Base-by-base conservation (phyloP, 805 yeast species). In the Sungouiella blattae region DNA sequence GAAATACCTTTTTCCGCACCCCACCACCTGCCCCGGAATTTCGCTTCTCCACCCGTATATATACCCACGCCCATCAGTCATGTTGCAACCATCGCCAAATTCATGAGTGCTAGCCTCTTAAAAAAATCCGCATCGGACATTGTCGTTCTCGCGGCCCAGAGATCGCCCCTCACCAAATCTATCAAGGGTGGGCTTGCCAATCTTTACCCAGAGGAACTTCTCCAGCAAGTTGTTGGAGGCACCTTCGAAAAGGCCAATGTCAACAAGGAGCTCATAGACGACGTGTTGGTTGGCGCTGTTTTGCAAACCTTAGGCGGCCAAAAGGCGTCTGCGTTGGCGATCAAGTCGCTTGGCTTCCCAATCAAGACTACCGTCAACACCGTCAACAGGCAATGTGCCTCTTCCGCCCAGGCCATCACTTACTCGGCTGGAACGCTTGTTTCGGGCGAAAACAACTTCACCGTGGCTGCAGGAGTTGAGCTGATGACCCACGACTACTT, bases 381-480 rank as follows among this genome's bases (percentile, higher is more conserved):
- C 8, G 40, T 60, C 25, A 63, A 64, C 41, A 44, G 69, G 35
- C 69, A 64, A 38, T 64, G 70, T 39, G 58, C 66, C 13, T 62
- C 68, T 5, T 63, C 68, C 5, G 64, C 66, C 7, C 68, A 62
- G 39, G 67, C 68, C 11, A 40, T 62, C 16, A 38, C 64, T 1
- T 58, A 58, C 30, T 39, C 55, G 17, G 66, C 68, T 6, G 50
- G 54, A 24, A 47, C 62, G 7, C 52, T 64, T 18, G 32, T 47
- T 18, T 33, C 55, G 11, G 67, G 64, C 15, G 61, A 60, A 27
- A 50, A 57, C 26, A 46, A 43, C 18, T 50, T 55, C 13, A 62
- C 65, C 11, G 50, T 64, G 28, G 70, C 67, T 3, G 70, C 67
- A 18, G 70, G 70, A 26, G 70, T 64, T n/a, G 70, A 64, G 42